Base-by-base conservation (phyloP, 495 filamentous ascomycete species). In the Talaromyces trachyspermus region DNA sequence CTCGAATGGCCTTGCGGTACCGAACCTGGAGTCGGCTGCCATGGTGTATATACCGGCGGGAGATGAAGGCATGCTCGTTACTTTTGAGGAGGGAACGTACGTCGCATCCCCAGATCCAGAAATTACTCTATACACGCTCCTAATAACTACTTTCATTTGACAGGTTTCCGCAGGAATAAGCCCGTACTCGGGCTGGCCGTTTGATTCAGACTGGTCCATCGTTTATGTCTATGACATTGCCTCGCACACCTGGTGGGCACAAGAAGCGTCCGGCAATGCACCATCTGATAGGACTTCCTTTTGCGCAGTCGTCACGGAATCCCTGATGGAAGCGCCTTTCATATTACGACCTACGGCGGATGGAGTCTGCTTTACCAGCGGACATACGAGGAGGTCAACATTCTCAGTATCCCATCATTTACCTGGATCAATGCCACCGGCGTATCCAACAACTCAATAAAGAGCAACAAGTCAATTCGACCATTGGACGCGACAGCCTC, bases 191-290 rank as follows among this genome's bases (percentile, higher is more conserved):
- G 49, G 49, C 19, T 51, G 49, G 49, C 49, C 49, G 42, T 51
- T 29, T 11, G 42, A 46, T 9, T 25, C 49, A 15, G 26, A 46
- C 17, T 51, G 49, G 49, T 14, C n/a, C 11, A 46, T 23, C 11
- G 29, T 51, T 46, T 51, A 51, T 32, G 43, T 46, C 12, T 51
- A 51, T 17, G 49, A 51, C 22, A 51, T 51, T 39, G 49, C 49
- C 32, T 51, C 49, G 6, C 49, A 51, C 22, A 51, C 49, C 30
- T 51, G 41, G 41, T 30, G 41, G 24, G 24, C 23, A 20, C 41
- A 44, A 18, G 7, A 29, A 20, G 23, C 41, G 9, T 44, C 41
- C 23, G 41, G 41, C 6, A 18, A 44, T 17, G 3, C 41, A 18
- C 41, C 24, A 5, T 15, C 6, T 30, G 2, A 42, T 42, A 24